Evolutionary conservation across 306 rosid species (phyloP), one percentile per base, ranked within the genome.

Genomic region (Cucumis melo): DNA sequence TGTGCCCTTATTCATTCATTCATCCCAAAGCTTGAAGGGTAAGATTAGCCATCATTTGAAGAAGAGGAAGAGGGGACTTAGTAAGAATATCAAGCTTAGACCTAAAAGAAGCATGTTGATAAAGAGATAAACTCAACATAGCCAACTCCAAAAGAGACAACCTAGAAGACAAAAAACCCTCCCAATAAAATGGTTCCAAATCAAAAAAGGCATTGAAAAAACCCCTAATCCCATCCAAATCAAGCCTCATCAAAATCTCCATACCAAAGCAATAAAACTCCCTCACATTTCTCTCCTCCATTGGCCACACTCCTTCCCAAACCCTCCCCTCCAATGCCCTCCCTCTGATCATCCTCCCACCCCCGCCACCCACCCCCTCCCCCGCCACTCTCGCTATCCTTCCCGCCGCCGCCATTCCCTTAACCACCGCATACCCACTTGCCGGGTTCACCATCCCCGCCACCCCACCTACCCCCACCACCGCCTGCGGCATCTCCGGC

Each of bases 391-490:
- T 77, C 5, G 98, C 96, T 13, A 89, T 78, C 48, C 79, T 59
- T 0, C 88, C 85, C 8, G 93, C 89, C 21, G 89, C 53, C 20
- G 81, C 84, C 97, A 91, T 87, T 27, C 90, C 83, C 62, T 85
- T 82, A 54, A 93, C 96, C 78, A 93, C 87, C 92, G 87, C 85
- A 87, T 88, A 93, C 75, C 98, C 97, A 10, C 90, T 93, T 12
- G 98, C 88, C 78, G 97, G 98, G 76, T 93, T 97, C 42, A 88
- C 96, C 3, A 91, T 23, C 79, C 98, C 97, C 4, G 93, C 86
- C 74, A 71, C 84, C 58, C 97, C 97, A 3, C 98, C 98, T 56
- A 85, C 78, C 16, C 92, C 92, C 89, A 91, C 84, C 72, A 88
- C 88, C n/a, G 81, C 80, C 73, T 91, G 92, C 5, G 97, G 92